Conservation (phyloP, 192 early-diverging fungal genomes). For the Entomortierella parvispora region DNA sequence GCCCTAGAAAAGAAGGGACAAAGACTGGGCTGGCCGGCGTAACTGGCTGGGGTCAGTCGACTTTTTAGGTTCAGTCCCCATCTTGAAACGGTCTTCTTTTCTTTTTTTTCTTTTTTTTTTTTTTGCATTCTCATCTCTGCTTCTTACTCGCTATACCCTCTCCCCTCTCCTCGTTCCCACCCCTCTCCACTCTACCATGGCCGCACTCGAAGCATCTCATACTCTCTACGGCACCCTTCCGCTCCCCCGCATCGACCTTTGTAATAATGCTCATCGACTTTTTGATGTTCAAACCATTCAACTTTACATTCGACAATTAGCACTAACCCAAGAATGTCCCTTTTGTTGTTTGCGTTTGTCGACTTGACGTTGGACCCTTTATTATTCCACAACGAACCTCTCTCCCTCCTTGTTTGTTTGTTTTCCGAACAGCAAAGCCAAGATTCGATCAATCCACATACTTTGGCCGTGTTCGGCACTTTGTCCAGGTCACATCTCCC, state of each 20-base stretch:
- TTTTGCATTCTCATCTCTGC: background rate
- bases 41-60: too few species aligned
- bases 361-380: too few species aligned
- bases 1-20: too few species aligned
- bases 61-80: too few species aligned
- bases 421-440: conserved; percentile 53
- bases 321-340: background rate
- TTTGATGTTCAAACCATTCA: background rate
- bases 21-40: too few species aligned
- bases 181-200: background rate
- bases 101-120: conserved; percentile 2
- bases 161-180: background rate
- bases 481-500: conserved; percentile 78
- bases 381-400: too few species aligned
- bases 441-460: conserved; percentile 77
- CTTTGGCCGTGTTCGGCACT: conserved; percentile 77
- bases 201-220: background rate
- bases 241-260: background rate
- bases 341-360: too few species aligned
- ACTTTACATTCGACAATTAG: background rate
- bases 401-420: background rate
- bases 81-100: background rate
- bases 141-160: background rate
- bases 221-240: background rate
- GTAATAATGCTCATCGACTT: background rate